phyloP scores from a whole-genome alignment of 495 filamentous ascomycete genomes.

The Xylaria nigripes region DNA sequence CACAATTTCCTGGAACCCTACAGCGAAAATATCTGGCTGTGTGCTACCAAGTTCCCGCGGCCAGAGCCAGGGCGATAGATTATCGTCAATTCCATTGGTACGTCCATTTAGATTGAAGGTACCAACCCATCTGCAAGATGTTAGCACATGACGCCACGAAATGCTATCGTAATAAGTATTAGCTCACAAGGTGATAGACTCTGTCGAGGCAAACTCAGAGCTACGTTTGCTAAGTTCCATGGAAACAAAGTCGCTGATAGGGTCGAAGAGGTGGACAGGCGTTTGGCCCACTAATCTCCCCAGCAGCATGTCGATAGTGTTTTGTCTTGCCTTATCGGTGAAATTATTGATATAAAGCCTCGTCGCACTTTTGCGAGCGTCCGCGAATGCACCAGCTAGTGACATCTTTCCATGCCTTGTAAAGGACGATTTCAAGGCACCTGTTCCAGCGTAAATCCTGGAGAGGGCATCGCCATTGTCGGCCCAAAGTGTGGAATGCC shows the following conservation, averaged over 20 bases:
- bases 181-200: slow-evolving; percentile 43
- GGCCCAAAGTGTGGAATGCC: slow-evolving; percentile 92
- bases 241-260: slow-evolving; percentile 81
- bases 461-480: slow-evolving; percentile 95
- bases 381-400: slow-evolving; percentile 84
- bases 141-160: slow-evolving; percentile 29
- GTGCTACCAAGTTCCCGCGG: slow-evolving; percentile 40
- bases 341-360: slow-evolving; percentile 97
- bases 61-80: slow-evolving; percentile 80
- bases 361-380: slow-evolving; percentile 88
- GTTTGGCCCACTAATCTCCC: slow-evolving; percentile 75
- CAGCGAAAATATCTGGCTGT: slow-evolving; percentile 71
- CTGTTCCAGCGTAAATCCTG: slow-evolving; percentile 93
- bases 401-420: slow-evolving; percentile 97
- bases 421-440: slow-evolving; percentile 90
- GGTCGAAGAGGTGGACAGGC: slow-evolving; percentile 82
- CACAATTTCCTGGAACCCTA: slow-evolving; percentile 97
- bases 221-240: slow-evolving; percentile 60
- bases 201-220: slow-evolving; percentile 41
- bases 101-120: slow-evolving; percentile 94
- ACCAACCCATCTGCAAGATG: slow-evolving; percentile 64
- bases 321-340: slow-evolving; percentile 83
- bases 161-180: neutral
- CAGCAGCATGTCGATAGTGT: slow-evolving; percentile 85
- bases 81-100: slow-evolving; percentile 62